Conservation (phyloP, 768 basidiomycete genomes). For the Paxillus ammoniavirescens region DNA sequence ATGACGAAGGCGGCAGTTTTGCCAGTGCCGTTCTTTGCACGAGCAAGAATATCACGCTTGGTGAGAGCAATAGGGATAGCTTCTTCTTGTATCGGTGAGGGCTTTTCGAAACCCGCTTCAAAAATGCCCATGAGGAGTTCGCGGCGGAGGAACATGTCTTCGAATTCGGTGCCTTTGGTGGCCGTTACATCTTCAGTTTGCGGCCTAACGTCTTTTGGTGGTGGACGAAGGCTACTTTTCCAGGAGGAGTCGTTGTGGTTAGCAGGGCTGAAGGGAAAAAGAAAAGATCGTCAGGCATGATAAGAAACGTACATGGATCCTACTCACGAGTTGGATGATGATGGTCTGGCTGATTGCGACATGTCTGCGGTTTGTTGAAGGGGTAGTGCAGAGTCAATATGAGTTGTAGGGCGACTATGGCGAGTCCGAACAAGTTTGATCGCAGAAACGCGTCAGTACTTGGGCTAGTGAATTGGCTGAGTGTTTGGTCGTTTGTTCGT, state of each 20-base stretch:
- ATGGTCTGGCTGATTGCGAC: constrained; percentile 33
- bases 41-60: constrained; percentile 90
- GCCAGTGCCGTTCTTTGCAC: constrained; percentile 96
- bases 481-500: constrained; percentile 11
- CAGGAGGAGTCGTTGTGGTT: constrained; percentile 44
- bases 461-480: constrained; percentile 12
- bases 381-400: constrained; percentile 9
- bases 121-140: constrained; percentile 99
- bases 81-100: constrained; percentile 98
- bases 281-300: neutral
- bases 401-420: constrained; percentile 10
- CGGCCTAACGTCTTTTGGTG: constrained; percentile 88
- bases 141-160: constrained; percentile 88
- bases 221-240: constrained; percentile 77
- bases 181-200: constrained; percentile 97
- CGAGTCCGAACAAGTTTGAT: constrained; percentile 13
- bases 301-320: neutral
- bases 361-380: constrained; percentile 18
- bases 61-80: constrained; percentile 94
- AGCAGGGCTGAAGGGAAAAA: constrained; percentile 19
- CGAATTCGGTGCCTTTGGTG: constrained; percentile 93
- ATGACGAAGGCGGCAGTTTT: constrained; percentile 99
- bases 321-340: constrained; percentile 31
- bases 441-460: constrained; percentile 20
- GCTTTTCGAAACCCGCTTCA: constrained; percentile 95